Conservation (phyloP, 2,329 filamentous ascomycete species). For the Neonectria hederae region DNA sequence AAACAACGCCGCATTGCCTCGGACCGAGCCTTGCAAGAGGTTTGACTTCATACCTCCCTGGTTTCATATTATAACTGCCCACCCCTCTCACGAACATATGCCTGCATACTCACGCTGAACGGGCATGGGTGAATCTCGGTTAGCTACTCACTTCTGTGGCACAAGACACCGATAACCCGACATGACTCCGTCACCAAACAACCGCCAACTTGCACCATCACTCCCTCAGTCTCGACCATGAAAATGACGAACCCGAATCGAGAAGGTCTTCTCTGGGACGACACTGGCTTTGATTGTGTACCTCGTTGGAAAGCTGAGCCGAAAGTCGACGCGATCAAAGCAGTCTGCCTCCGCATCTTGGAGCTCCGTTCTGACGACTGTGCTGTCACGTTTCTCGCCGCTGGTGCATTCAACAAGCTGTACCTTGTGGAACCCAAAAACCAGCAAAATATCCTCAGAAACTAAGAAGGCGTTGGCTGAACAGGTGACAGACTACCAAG, state of each 20-base stretch:
- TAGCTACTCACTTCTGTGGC: too few relatives aligned
- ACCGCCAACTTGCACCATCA: too few relatives aligned
- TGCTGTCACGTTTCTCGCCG: slow-evolving; percentile 19
- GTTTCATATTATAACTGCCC: too few relatives aligned
- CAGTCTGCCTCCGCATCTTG: slow-evolving; percentile 23
- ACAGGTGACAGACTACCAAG: slow-evolving; percentile 16
- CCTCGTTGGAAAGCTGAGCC: slow-evolving; percentile 31
- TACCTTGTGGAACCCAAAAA: slow-evolving; percentile 27
- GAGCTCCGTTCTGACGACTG: slow-evolving; percentile 23
- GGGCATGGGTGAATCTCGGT: too few relatives aligned
- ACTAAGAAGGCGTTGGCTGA: slow-evolving; percentile 41
- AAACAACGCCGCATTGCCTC: too few relatives aligned
- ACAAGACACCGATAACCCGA: too few relatives aligned
- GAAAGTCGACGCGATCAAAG: slow-evolving; percentile 23
- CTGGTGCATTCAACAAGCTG: slow-evolving; percentile 37
- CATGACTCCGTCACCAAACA: too few relatives aligned
- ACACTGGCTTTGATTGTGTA: slow-evolving; percentile 5
- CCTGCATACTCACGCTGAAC: too few relatives aligned
- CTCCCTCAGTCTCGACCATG: too few relatives aligned
- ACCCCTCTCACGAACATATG: too few relatives aligned
- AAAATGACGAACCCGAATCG: not conserved
- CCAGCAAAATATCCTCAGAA: slow-evolving; percentile 42
- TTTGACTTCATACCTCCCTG: too few relatives aligned
- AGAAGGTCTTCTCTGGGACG: slow-evolving; percentile 24
- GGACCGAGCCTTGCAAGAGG: too few relatives aligned